A percentile compares a stretch with the other conserved stretches of the same genome.
Conservation (phyloP, 169 alveolate species). For the Besnoitia besnoiti region DNA sequence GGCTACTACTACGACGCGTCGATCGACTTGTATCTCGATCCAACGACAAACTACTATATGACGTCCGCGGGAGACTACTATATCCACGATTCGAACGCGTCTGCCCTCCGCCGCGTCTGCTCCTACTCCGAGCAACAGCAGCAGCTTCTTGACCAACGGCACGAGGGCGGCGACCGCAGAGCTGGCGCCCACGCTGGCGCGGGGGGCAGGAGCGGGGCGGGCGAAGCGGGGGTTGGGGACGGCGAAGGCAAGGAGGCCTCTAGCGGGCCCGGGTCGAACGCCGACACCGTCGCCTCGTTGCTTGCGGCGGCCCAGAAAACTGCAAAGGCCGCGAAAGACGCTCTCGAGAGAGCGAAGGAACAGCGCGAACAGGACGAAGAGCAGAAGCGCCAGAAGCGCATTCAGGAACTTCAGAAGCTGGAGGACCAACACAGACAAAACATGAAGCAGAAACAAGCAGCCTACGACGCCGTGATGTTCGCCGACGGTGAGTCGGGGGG, state of each 20-base stretch:
- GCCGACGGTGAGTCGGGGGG: not conserved
- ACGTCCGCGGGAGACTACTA: constrained; percentile 59
- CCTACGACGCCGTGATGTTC: not conserved
- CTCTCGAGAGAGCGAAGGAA: constrained; percentile 47
- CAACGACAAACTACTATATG: constrained; percentile 51
- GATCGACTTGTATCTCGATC: constrained; percentile 41
- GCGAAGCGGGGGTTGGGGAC: not conserved
- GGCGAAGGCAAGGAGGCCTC: not conserved
- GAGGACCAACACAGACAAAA: constrained; percentile 24
- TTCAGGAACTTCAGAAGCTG: constrained; percentile 14
- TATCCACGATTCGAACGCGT: constrained; percentile 22
- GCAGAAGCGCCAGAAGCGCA: not conserved
- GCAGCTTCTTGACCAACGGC: constrained; percentile 25
- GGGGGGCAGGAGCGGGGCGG: not conserved
- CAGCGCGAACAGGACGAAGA: constrained; percentile 25
- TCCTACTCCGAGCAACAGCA: constrained; percentile 7
- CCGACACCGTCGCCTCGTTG: constrained; percentile 40
- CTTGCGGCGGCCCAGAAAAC: constrained; percentile 62
- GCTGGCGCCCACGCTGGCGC: not conserved
- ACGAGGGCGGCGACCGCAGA: not conserved
- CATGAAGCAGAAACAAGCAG: constrained; percentile 1
- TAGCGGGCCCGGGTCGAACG: not conserved
- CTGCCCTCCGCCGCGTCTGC: constrained; percentile 50
- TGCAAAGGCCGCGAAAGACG: constrained; percentile 63
- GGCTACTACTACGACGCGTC: constrained; percentile 50